Evolutionary conservation across 495 filamentous ascomycete genomes (phyloP).

Genomic region (Hypoxylon trugodes): DNA sequence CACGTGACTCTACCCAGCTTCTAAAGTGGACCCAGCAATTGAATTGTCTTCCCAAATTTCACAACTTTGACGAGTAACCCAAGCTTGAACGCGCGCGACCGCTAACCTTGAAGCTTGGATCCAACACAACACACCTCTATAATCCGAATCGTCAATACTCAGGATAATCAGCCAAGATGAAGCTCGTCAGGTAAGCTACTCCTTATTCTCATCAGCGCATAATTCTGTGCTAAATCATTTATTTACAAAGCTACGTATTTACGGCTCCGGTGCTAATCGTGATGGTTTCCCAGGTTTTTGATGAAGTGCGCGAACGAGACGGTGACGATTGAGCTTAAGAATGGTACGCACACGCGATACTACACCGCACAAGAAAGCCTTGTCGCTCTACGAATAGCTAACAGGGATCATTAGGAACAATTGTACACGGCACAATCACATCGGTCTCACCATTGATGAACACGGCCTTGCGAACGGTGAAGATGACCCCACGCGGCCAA

Average conservation of each 20-base stretch:
- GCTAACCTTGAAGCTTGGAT: conserved; percentile 9
- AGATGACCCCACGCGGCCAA: conserved; percentile 89
- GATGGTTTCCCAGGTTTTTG: conserved; percentile 73
- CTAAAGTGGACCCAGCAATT: neutral
- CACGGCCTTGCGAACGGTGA: conserved; percentile 89
- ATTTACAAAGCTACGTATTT: conserved; percentile 42
- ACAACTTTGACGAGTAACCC: conserved; percentile 19
- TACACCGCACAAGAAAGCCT: neutral
- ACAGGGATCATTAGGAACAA: conserved; percentile 69
- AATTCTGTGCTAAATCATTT: conserved; percentile 44
- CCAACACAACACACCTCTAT: neutral
- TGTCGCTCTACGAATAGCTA: neutral
- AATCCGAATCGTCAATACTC: neutral
- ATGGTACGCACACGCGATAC: conserved; percentile 67
- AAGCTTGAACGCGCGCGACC: conserved; percentile 34
- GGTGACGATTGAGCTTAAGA: conserved; percentile 96
- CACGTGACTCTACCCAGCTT: conserved; percentile 18
- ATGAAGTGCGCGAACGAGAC: conserved; percentile 99
- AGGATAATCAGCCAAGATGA: conserved; percentile 71
- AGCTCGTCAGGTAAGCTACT: conserved; percentile 90
- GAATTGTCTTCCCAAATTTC: conserved; percentile 26
- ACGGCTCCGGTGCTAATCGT: conserved; percentile 50
- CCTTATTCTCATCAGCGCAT: conserved; percentile 26
- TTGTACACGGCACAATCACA: conserved; percentile 93
- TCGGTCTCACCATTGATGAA: conserved; percentile 98